Conservation (phyloP, 1,139 yeast species). For the Candida tunisiensis region DNA sequence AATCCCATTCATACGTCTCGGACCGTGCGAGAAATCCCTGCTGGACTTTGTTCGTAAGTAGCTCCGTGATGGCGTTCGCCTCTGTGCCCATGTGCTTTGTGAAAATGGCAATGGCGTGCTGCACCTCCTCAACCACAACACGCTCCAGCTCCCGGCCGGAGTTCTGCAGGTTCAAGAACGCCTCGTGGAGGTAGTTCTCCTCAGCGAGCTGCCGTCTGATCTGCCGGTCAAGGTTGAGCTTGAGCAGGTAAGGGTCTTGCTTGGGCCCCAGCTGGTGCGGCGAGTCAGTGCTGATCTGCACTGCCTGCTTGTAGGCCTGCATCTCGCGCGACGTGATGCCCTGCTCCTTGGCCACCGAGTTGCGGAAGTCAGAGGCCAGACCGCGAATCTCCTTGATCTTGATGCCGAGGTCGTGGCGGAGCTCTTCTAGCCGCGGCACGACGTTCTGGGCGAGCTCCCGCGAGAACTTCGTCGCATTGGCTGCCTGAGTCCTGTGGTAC, state of each 20-base stretch:
- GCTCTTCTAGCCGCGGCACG: conserved; percentile 73
- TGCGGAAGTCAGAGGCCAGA: conserved; percentile 68
- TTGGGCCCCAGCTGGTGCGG: conserved; percentile 26
- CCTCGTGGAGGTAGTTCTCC: conserved; percentile 77
- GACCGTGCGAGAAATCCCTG: conserved; percentile 65
- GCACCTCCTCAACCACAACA: conserved; percentile 75
- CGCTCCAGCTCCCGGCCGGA: conserved; percentile 83
- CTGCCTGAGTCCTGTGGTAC: conserved; percentile 59
- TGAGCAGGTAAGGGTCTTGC: conserved; percentile 71
- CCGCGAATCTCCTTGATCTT: conserved; percentile 80
- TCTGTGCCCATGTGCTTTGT: conserved; percentile 28
- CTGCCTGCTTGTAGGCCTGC: conserved; percentile 12
- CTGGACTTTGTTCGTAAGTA: conserved; percentile 48
- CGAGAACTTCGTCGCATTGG: conserved; percentile 46
- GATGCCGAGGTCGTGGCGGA: conserved; percentile 63
- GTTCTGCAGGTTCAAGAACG: conserved; percentile 69
- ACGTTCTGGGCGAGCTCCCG: conserved; percentile 54
- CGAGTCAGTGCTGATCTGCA: conserved; percentile 17
- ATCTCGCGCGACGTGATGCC: conserved; percentile 7
- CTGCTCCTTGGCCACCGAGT: conserved; percentile 52
- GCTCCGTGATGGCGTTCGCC: conserved; percentile 14
- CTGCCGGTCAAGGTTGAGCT: conserved; percentile 56
- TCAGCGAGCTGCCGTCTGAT: conserved; percentile 62
- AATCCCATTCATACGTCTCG: conserved; percentile 78
- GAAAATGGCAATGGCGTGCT: conserved; percentile 58